These are phyloP conservation scores for Rhodotorula toruloides DNA, from an alignment of 768 basidiomycete species.

Conservation along the genomic window DNA sequence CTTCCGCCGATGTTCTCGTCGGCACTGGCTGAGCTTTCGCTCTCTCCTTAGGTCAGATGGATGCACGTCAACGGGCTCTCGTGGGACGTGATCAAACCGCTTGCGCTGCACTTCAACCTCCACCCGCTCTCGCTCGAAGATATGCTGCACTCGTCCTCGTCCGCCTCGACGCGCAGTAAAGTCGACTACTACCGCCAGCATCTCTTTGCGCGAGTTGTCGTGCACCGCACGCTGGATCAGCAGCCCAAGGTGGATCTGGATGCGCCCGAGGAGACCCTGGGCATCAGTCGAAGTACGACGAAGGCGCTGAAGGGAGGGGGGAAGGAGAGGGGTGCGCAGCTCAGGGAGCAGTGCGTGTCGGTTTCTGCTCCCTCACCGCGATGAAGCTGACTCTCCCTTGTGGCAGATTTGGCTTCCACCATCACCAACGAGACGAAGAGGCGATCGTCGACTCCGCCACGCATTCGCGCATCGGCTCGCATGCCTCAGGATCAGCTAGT, in stretches of 20 bases:
- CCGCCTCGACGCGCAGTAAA: constrained; percentile 52
- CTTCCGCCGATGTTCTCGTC: too few relatives aligned
- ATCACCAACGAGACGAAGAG: constrained; percentile 15
- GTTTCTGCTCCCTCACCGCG: too few relatives aligned
- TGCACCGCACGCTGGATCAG: constrained; percentile 51
- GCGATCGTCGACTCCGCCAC: constrained; percentile 15
- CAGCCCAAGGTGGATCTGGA: not conserved
- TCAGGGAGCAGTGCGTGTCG: not conserved
- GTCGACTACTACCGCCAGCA: constrained; percentile 66
- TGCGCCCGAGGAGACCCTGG: not conserved
- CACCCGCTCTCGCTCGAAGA: constrained; percentile 71
- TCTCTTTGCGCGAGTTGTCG: constrained; percentile 64
- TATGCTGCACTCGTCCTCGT: constrained; percentile 61
- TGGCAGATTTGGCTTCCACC: constrained; percentile 15
- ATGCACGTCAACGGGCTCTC: constrained; percentile 64
- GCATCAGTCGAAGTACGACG: constrained; percentile 1
- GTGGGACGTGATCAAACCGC: constrained; percentile 67
- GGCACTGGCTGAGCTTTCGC: constrained; percentile 45
- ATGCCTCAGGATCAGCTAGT: not conserved
- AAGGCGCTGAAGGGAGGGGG: not conserved
- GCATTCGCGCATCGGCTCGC: not conserved
- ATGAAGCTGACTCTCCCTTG: not conserved
- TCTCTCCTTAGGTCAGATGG: constrained; percentile 68
- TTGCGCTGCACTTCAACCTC: constrained; percentile 63
- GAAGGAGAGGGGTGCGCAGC: not conserved